Conservation (phyloP, 352 stramenopile genomes). For the Phytophthora kernoviae region DNA sequence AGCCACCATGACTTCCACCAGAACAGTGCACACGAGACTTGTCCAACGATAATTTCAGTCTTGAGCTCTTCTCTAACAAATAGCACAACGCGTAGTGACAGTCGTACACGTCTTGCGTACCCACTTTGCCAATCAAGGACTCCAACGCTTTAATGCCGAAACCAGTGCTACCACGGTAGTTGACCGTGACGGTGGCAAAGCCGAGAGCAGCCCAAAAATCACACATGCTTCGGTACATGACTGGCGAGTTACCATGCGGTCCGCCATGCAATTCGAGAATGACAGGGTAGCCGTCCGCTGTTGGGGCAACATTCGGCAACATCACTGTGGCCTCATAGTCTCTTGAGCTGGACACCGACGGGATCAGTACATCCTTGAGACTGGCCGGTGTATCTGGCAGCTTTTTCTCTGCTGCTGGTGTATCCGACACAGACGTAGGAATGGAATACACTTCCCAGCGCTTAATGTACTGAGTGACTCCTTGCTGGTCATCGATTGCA, state of each 20-base stretch:
- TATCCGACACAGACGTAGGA: conserved; percentile 52
- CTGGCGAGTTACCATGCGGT: conserved; percentile 89
- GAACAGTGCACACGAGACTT: conserved; percentile 88
- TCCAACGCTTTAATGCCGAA: conserved; percentile 92
- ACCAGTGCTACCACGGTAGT: conserved; percentile 96
- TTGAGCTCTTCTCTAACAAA: conserved; percentile 63
- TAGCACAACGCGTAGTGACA: conserved; percentile 84
- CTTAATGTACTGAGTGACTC: conserved; percentile 41
- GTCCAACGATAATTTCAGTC: conserved; percentile 66
- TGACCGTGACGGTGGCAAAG: conserved; percentile 94
- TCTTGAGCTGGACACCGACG: conserved; percentile 46
- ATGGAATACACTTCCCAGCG: conserved; percentile 70
- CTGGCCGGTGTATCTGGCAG: conserved; percentile 32
- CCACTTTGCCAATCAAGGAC: conserved; percentile 90
- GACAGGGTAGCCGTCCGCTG: conserved; percentile 64
- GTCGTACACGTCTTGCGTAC: conserved; percentile 94
- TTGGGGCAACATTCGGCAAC: conserved; percentile 45
- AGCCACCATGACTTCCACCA: conserved; percentile 95
- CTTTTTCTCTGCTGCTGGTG: conserved; percentile 39
- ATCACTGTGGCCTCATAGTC: conserved; percentile 84
- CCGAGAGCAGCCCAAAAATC: conserved; percentile 89
- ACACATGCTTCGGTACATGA: conserved; percentile 87
- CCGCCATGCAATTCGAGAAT: conserved; percentile 92
- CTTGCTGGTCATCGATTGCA: conserved; percentile 54
- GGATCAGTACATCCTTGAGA: conserved; percentile 54